Conservation (phyloP, 371 early-diverging fungal species). For the Sporodiniella umbellata region DNA sequence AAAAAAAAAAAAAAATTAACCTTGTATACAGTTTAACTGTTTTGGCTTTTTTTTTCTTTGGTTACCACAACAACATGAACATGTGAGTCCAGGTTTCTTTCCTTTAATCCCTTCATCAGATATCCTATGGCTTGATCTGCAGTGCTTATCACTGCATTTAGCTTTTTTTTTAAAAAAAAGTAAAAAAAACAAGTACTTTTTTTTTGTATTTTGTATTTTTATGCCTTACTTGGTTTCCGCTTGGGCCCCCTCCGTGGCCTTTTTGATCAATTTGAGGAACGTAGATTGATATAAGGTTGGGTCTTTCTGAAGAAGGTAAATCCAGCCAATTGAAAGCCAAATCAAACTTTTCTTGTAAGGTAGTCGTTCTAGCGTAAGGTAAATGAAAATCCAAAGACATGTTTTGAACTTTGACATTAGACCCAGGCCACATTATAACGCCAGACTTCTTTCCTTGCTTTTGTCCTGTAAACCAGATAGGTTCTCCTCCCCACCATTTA, state of each 20-base stretch:
- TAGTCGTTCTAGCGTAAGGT: conserved; percentile 44
- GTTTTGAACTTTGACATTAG: conserved; percentile 52
- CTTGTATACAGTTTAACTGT: too few relatives aligned
- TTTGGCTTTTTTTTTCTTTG: conserved; percentile 2
- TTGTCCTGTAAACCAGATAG: conserved; percentile 86
- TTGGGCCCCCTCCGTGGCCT: conserved; percentile 79
- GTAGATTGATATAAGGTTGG: conserved; percentile 75
- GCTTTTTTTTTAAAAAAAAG: conserved; percentile 7
- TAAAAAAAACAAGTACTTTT: neutral
- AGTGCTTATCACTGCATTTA: conserved; percentile 55
- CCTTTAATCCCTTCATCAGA: conserved; percentile 52
- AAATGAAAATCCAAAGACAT: conserved; percentile 63
- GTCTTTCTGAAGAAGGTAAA: conserved; percentile 57
- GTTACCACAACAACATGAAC: conserved; percentile 79
- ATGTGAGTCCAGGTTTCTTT: conserved; percentile 54
- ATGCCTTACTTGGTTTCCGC: conserved; percentile 44
- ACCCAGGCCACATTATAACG: conserved; percentile 89
- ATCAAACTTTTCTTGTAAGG: conserved; percentile 55
- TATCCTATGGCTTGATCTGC: conserved; percentile 68
- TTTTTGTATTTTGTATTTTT: neutral
- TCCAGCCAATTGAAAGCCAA: conserved; percentile 74
- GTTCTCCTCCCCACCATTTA: conserved; percentile 89
- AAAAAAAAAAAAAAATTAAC: too few relatives aligned
- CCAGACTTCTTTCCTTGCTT: conserved; percentile 63
- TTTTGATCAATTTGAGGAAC: conserved; percentile 76